Percentiles rank a stretch among this genome's conserved stretches.
These are phyloP conservation scores for Stephanodiscus minutulus DNA, from an alignment of 108 stramenopile genomes.

Conservation along the genomic window DNA sequence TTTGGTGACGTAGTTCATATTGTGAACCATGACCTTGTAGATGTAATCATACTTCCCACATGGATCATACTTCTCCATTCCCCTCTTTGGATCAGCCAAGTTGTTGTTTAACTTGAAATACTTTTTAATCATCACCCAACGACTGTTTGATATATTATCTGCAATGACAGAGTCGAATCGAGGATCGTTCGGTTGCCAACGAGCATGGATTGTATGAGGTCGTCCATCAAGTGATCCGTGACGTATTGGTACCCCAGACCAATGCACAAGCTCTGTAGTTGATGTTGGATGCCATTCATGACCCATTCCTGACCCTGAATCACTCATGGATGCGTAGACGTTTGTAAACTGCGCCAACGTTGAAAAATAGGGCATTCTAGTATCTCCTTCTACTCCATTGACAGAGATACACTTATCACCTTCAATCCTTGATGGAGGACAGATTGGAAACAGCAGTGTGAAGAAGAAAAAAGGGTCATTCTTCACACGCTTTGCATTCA, in stretches of 20 bases:
- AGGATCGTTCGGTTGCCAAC: background rate
- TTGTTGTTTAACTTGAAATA: conserved; percentile 22
- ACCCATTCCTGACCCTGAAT: background rate
- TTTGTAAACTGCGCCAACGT: background rate
- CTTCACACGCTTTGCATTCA: background rate
- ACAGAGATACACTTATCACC: too few relatives aligned
- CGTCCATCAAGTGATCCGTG: conserved; percentile 12
- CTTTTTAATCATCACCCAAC: background rate
- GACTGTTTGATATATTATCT: background rate
- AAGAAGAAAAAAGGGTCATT: conserved; percentile 13
- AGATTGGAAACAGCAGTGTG: conserved; percentile 19
- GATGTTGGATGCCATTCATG: background rate
- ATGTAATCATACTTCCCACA: conserved; percentile 13
- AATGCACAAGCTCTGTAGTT: background rate
- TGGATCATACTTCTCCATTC: conserved; percentile 11
- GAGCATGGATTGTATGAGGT: background rate
- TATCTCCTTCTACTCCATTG: too few relatives aligned
- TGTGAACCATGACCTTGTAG: conserved; percentile 3
- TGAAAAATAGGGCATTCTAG: background rate
- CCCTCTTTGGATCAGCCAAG: background rate
- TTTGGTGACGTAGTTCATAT: conserved; percentile 9
- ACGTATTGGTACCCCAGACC: background rate
- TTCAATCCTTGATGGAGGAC: conserved; percentile 8
- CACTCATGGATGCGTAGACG: background rate
- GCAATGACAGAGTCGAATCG: background rate